phyloP scores from a whole-genome alignment of 2,329 filamentous ascomycete species.

The Bipolaris gigantea region DNA sequence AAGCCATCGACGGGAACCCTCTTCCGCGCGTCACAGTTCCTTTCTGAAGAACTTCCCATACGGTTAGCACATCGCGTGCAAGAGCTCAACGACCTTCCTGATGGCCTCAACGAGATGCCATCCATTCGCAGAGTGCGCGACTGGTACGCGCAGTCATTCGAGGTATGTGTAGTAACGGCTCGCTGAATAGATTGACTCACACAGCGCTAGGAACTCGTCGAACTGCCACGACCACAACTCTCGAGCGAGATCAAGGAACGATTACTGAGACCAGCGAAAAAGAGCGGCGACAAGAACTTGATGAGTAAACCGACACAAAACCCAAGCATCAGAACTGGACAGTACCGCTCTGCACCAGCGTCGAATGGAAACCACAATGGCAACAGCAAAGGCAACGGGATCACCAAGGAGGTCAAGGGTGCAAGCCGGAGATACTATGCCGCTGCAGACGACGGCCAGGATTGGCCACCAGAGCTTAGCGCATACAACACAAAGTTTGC shows the following conservation, averaged over 20 bases:
- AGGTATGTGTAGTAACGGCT: constrained; percentile 62
- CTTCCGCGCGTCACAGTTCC: constrained; percentile 96
- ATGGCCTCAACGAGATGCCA: constrained; percentile 97
- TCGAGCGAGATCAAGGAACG: constrained; percentile 75
- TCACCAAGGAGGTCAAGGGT: constrained; percentile 53
- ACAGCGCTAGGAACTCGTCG: constrained; percentile 79
- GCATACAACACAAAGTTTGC: constrained; percentile 93
- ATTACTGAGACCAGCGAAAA: constrained; percentile 69
- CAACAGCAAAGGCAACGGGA: constrained; percentile 49
- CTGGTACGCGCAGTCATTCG: constrained; percentile 99
- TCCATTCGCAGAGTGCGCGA: constrained; percentile 93
- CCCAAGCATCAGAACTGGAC: constrained; percentile 82
- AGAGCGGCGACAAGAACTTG: constrained; percentile 64
- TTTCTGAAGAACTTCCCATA: constrained; percentile 97
- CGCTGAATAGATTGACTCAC: constrained; percentile 31
- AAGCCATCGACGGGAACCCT: constrained; percentile 87
- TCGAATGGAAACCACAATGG: constrained; percentile 45
- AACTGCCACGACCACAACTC: constrained; percentile 75
- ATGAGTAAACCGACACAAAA: constrained; percentile 85
- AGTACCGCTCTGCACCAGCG: constrained; percentile 66
- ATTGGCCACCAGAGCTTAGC: constrained; percentile 93
- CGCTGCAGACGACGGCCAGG: constrained; percentile 80
- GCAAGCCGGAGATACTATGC: constrained; percentile 79
- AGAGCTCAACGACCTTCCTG: constrained; percentile 87
- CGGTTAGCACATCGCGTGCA: constrained; percentile 94